These are phyloP conservation scores for Backusella circina DNA, from an alignment of 192 early-diverging fungal genomes.

Conservation along the genomic window DNA sequence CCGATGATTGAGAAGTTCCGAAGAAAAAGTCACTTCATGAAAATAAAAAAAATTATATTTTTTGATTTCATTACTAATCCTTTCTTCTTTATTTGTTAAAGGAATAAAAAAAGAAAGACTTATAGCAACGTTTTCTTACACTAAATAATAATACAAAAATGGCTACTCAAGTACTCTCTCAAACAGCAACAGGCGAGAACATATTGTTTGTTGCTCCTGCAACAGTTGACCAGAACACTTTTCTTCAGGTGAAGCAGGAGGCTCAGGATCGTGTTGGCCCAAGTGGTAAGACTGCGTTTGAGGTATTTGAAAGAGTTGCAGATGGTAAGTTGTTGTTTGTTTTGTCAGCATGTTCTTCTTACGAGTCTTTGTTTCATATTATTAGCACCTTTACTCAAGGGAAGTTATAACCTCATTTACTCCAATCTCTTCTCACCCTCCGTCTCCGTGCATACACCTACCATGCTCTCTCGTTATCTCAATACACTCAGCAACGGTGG, in stretches of 20 bases:
- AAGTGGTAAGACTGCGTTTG: constrained; percentile 71
- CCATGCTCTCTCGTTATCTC: constrained; percentile 58
- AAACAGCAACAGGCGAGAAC: constrained; percentile 33
- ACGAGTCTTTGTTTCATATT: background rate
- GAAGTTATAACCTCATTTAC: constrained; percentile 59
- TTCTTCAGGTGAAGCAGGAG: constrained; percentile 41
- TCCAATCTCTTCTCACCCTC: constrained; percentile 51
- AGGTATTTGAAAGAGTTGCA: constrained; percentile 78
- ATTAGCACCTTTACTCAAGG: constrained; percentile 49
- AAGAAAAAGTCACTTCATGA: background rate
- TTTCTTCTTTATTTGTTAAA: background rate
- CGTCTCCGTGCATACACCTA: constrained; percentile 60
- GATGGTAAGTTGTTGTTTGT: constrained; percentile 30
- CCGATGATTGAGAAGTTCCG: background rate
- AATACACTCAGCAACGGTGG: constrained; percentile 68
- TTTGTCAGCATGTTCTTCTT: background rate
- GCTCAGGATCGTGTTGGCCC: constrained; percentile 43
- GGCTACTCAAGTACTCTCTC: background rate
- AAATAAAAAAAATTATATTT: background rate
- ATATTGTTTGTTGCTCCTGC: constrained; percentile 44
- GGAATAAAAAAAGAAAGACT: background rate
- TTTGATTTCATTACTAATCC: background rate
- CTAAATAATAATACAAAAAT: too few species aligned
- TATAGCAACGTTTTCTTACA: background rate
- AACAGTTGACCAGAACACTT: constrained; percentile 35